A percentile compares a stretch with the other conserved stretches of the same genome.
phyloP scores from a whole-genome alignment of 1,284 basidiomycete genomes.

The Sporisorium reilianum region DNA sequence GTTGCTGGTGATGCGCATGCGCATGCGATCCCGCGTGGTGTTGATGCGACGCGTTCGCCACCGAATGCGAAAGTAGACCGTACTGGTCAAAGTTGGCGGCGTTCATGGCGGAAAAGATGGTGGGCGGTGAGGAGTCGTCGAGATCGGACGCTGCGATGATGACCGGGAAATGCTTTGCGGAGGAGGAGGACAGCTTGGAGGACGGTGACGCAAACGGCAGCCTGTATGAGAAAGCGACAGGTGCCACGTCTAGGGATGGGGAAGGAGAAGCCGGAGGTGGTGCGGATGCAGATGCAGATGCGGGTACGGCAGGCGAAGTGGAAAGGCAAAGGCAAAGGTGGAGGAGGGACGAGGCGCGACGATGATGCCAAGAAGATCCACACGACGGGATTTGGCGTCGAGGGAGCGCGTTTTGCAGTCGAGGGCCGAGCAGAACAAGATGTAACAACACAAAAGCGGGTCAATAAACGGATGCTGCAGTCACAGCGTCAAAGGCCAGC shows the following conservation, averaged over 20 bases:
- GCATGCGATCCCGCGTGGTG: constrained; percentile 50
- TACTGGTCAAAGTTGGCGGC: constrained; percentile 54
- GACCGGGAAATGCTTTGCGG: too few species aligned
- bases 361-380: constrained; percentile 3
- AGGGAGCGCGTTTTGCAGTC: constrained; percentile 16
- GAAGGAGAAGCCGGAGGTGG: too few species aligned
- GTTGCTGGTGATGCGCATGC: constrained; percentile 44
- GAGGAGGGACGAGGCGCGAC: constrained; percentile 22
- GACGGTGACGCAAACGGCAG: neutral
- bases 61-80: constrained; percentile 49
- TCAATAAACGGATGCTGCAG: neutral
- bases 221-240: neutral
- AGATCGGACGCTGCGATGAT: constrained; percentile 46
- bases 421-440: neutral
- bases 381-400: constrained; percentile 22
- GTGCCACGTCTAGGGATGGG: neutral
- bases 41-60: constrained; percentile 44
- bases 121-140: constrained; percentile 41
- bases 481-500: neutral
- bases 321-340: neutral
- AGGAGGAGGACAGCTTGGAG: neutral
- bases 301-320: neutral
- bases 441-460: constrained; percentile 8
- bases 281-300: constrained; percentile 5
- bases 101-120: constrained; percentile 52